Evolutionary conservation across 306 rosid genomes (phyloP).

Genomic region (Macrotyloma uniflorum): DNA sequence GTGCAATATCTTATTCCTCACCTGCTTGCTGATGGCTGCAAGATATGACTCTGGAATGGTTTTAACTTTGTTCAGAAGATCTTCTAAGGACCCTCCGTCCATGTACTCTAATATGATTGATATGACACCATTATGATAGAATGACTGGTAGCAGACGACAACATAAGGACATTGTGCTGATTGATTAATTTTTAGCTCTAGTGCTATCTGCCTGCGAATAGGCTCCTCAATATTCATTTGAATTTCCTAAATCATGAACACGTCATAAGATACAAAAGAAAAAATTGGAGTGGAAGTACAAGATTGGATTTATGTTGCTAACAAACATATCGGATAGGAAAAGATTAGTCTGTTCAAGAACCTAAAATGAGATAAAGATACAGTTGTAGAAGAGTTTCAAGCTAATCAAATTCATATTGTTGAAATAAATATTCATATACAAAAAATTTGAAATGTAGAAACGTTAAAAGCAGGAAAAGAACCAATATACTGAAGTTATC

Average conservation of each 20-base stretch:
- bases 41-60: conserved; percentile 80
- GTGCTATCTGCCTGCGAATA: conserved; percentile 63
- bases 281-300: background rate
- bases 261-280: conserved; percentile 28
- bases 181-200: conserved; percentile 86
- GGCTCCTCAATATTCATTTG: conserved; percentile 85
- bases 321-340: conserved; percentile 2
- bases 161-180: conserved; percentile 84
- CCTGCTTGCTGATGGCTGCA: conserved; percentile 89
- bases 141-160: conserved; percentile 81
- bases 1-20: conserved; percentile 29
- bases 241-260: conserved; percentile 64
- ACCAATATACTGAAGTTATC: background rate
- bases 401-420: background rate
- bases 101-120: conserved; percentile 97
- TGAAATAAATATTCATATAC: background rate
- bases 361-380: conserved; percentile 3
- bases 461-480: conserved; percentile 2
- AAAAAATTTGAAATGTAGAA: background rate
- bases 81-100: conserved; percentile 98
- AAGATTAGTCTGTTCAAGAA: conserved; percentile 10
- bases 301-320: background rate
- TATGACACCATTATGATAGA: conserved; percentile 77
- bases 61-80: conserved; percentile 73
- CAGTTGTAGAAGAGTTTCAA: conserved; percentile 12